Evolutionary conservation across 2,329 filamentous ascomycete genomes (phyloP), one percentile per base, ranked within the genome.

Genomic region (Fusarium sp.): DNA sequence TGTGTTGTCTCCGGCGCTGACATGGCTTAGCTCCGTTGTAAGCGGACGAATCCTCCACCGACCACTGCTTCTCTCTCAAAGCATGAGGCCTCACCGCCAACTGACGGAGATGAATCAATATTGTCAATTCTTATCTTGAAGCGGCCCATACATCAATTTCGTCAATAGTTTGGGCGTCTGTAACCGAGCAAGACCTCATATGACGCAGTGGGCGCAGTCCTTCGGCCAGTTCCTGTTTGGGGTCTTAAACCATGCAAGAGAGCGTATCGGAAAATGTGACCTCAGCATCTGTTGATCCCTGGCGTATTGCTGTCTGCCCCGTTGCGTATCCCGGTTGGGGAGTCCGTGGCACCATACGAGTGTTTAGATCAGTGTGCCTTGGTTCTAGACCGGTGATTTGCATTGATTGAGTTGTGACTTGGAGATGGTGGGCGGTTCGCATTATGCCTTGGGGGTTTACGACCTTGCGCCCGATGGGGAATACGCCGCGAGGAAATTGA

Each of bases 201-300:
- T 64, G 54, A 65, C 57, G 58, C 67, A 59, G 47, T 27, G 17
- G 33, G 27, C 32, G 50, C 56, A 84, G 25, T 87, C 86, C 80
- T 91, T 6, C 81, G 86, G 64, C 40, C 20, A 70, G 57, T 59
- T 82, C 74, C 1, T 80, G 85, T 30, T 82, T 90, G 30, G 77
- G 75, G 12, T 76, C 11, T 81, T 85, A 69, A 69, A 83, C 76
- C 56, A 78, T 72, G 58, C 76, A 79, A 10, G 83, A 81, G 59
- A 79, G 4, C 85, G 80, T 93, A 96, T 80, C 84, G 95, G 4
- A 91, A 92, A 3, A 94, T 93, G 47, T 52, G 47, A 52, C 47
- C 47, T 52, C 25, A 47, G 43, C 22, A 47, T 9, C 20, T 30
- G 45, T 50, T 50, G 25, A 50, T 50, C 47, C 79, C 83, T 60